Base-by-base conservation (phyloP, 257 asterid genomes). In the Gentiana macrophylla region DNA sequence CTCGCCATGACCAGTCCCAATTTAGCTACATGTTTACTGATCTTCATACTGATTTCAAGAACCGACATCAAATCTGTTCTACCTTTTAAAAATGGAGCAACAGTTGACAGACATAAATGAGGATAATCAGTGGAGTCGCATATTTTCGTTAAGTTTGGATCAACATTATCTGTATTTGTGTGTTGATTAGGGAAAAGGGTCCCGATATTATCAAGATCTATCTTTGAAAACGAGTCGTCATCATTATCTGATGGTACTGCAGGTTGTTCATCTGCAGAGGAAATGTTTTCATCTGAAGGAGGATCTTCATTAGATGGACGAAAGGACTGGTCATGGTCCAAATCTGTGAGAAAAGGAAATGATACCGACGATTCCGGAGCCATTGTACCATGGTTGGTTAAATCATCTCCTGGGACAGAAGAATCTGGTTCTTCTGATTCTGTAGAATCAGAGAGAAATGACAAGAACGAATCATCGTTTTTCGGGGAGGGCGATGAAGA, bases 41-140 rank as follows among this genome's bases (percentile, higher is more conserved):
- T 62, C 15, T 70, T 57, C 2, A 70, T 53, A 0, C 68, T 37
- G 3, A 41, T 53, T 34, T 59, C 71, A 50, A 70, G 70, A 35
- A 65, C 57, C 11, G 62, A 32, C 1, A 35, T 11, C 33, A 53
- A 43, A 2, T 59, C 54, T 2, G 53, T 10, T 12, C 8, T 49
- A 1, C 54, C 62, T 2, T 32, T 54, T 8, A 66, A 5, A 2
- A 51, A 10, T 2, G 83, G 79, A 8, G 10, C 44, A 2, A 73
- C 35, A 0, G 71, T 65, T 58, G 63, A n/a, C 15, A 61, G 8
- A 61, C 83, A 77, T 37, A 77, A 67, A n/a, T 43, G 13, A 4
- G 80, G 77, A 41, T 58, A 35, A 32, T 77, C 79, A 0, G 79
- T 77, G 13, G 62, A 49, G 32, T 48, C 51, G 35, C 83, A 73